Conservation (phyloP, 2,329 filamentous ascomycete species). For the Lasiodiplodia theobromae region DNA sequence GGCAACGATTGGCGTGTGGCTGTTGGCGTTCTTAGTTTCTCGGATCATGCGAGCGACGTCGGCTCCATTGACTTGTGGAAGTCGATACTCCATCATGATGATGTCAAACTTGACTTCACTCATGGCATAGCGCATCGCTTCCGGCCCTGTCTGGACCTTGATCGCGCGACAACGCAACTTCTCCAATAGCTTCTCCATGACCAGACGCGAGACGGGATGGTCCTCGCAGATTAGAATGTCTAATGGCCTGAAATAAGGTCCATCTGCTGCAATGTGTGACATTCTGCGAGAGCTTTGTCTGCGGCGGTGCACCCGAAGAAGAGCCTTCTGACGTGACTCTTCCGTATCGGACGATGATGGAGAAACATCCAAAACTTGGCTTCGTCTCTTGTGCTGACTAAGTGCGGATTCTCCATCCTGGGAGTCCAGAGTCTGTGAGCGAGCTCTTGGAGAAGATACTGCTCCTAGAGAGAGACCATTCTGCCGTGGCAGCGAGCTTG, state of each 20-base stretch:
- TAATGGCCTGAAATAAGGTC: conserved; percentile 85
- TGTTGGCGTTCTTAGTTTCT: conserved; percentile 94
- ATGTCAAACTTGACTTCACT: conserved; percentile 99
- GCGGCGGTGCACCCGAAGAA: conserved; percentile 89
- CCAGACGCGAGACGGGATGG: conserved; percentile 92
- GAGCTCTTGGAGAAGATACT: conserved; percentile 67
- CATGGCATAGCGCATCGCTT: conserved; percentile 91
- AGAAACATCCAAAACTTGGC: conserved; percentile 94
- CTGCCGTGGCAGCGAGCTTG: conserved; percentile 41
- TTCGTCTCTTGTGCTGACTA: conserved; percentile 84
- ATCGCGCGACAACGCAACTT: conserved; percentile 95
- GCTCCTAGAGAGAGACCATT: conserved; percentile 38
- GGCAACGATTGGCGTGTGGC: conserved; percentile 91
- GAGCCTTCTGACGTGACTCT: conserved; percentile 86
- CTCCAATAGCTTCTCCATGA: conserved; percentile 98
- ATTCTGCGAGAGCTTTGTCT: conserved; percentile 95
- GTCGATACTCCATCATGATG: conserved; percentile 96
- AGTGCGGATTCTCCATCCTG: conserved; percentile 73
- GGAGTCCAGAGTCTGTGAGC: conserved; percentile 92
- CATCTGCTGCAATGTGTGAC: conserved; percentile 87
- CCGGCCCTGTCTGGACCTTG: conserved; percentile 85
- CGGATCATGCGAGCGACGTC: conserved; percentile 98
- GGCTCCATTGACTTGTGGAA: conserved; percentile 92
- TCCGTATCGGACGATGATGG: conserved; percentile 98
- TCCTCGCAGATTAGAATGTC: conserved; percentile 98